Evolutionary conservation across 139 green algal species (phyloP).

Genomic region (Tetraselmis chui): DNA sequence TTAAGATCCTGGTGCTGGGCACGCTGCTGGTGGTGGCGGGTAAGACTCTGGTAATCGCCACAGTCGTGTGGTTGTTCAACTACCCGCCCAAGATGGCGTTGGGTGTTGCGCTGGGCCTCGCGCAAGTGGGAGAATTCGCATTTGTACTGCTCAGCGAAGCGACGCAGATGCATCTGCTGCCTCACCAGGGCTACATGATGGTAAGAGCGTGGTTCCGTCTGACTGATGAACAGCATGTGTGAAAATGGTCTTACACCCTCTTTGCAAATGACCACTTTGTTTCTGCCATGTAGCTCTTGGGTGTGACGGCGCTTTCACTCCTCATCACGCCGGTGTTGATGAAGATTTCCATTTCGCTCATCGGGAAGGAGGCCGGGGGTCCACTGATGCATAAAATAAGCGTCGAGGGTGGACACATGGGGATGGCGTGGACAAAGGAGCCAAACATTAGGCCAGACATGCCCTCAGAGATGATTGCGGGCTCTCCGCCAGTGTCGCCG

Average conservation of each 20-base stretch:
- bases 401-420: neutral
- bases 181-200: conserved; percentile 81
- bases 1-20: conserved; percentile 57
- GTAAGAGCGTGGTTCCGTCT: conserved; percentile 53
- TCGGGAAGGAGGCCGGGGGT: neutral
- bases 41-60: conserved; percentile 69
- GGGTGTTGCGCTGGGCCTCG: conserved; percentile 80
- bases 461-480: neutral
- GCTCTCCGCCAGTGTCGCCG: neutral
- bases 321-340: conserved; percentile 85
- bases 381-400: neutral
- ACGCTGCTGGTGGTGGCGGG: conserved; percentile 59
- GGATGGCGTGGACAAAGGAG: neutral
- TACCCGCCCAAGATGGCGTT: conserved; percentile 40
- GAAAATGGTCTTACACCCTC: neutral
- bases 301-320: conserved; percentile 85
- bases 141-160: conserved; percentile 91
- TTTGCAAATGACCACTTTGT: neutral
- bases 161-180: conserved; percentile 63
- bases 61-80: conserved; percentile 68
- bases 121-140: conserved; percentile 89
- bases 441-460: neutral
- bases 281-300: conserved; percentile 21
- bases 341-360: conserved; percentile 17
- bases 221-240: neutral